Evolutionary conservation across 2,329 filamentous ascomycete genomes (phyloP).

Genomic region (Calonectria pseudoreteaudii): DNA sequence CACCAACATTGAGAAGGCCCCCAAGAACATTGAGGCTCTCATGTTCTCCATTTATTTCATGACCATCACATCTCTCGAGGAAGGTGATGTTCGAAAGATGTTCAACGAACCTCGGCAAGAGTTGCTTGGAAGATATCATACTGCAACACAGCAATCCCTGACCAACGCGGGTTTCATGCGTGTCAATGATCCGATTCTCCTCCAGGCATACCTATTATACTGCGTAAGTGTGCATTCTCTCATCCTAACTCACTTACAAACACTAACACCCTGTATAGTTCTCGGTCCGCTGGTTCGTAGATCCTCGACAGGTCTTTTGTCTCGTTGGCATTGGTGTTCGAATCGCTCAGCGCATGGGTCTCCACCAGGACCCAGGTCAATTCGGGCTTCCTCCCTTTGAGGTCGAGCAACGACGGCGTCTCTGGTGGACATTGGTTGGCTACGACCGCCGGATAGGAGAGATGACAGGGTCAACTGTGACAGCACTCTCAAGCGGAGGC

Average conservation of each 20-base stretch:
- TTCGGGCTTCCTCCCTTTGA: slow-evolving; percentile 69
- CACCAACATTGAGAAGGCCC: slow-evolving; percentile 64
- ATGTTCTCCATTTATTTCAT: slow-evolving; percentile 76
- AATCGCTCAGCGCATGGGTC: slow-evolving; percentile 74
- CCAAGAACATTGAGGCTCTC: slow-evolving; percentile 71
- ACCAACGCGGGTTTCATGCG: slow-evolving; percentile 76
- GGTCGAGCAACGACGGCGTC: slow-evolving; percentile 75
- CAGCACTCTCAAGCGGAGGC: slow-evolving; percentile 63
- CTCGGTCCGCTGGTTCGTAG: slow-evolving; percentile 67
- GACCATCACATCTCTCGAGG: slow-evolving; percentile 68
- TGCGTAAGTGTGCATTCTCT: slow-evolving; percentile 61
- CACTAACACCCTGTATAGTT: slow-evolving; percentile 41
- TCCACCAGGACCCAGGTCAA: slow-evolving; percentile 72
- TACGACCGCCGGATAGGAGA: slow-evolving; percentile 78
- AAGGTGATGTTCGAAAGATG: slow-evolving; percentile 64
- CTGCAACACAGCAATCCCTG: slow-evolving; percentile 72
- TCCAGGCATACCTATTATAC: slow-evolving; percentile 77
- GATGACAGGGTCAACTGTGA: slow-evolving; percentile 70
- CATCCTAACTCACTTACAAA: neutral
- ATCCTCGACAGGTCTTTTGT: slow-evolving; percentile 62
- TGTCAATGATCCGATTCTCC: slow-evolving; percentile 71
- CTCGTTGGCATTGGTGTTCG: slow-evolving; percentile 75
- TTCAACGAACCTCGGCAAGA: slow-evolving; percentile 65
- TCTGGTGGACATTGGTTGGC: slow-evolving; percentile 79
- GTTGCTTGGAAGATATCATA: slow-evolving; percentile 65